Conservation (phyloP, 257 asterid genomes). For the Solanum appendiculatum region DNA sequence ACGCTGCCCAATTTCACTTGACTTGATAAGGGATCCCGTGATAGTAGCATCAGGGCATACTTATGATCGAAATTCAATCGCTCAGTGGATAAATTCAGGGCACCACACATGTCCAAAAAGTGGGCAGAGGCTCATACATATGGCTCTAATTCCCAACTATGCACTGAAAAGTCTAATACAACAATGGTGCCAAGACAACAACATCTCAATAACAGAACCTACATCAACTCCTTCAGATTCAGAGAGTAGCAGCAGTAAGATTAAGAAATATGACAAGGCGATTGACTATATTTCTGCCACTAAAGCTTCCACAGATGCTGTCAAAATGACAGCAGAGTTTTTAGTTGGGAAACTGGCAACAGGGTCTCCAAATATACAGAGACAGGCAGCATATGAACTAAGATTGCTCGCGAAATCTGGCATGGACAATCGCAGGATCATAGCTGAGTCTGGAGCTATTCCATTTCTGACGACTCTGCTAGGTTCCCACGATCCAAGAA, state of each 20-base stretch:
- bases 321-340: conserved; percentile 72
- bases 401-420: conserved; percentile 73
- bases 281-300: conserved; percentile 67
- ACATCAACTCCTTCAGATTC: conserved; percentile 28
- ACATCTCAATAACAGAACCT: conserved; percentile 32
- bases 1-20: conserved; percentile 77
- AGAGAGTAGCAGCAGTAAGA: conserved; percentile 33
- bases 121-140: conserved; percentile 75
- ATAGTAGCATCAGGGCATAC: conserved; percentile 87
- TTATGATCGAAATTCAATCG: conserved; percentile 62
- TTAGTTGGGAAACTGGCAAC: conserved; percentile 71
- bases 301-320: conserved; percentile 60
- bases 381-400: conserved; percentile 81
- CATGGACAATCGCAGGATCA: conserved; percentile 81
- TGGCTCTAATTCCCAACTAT: conserved; percentile 81
- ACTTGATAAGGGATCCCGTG: conserved; percentile 78
- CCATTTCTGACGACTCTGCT: conserved; percentile 63
- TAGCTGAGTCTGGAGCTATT: conserved; percentile 83
- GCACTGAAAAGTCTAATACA: conserved; percentile 56
- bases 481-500: conserved; percentile 38
- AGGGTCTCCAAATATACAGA: conserved; percentile 67
- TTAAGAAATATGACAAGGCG: conserved; percentile 29
- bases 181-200: conserved; percentile 77
- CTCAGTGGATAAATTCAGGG: conserved; percentile 85
- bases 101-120: conserved; percentile 83